These are phyloP conservation scores for Yamadazyma kitorensis DNA, from an alignment of 805 yeast genomes.

Conservation along the genomic window DNA sequence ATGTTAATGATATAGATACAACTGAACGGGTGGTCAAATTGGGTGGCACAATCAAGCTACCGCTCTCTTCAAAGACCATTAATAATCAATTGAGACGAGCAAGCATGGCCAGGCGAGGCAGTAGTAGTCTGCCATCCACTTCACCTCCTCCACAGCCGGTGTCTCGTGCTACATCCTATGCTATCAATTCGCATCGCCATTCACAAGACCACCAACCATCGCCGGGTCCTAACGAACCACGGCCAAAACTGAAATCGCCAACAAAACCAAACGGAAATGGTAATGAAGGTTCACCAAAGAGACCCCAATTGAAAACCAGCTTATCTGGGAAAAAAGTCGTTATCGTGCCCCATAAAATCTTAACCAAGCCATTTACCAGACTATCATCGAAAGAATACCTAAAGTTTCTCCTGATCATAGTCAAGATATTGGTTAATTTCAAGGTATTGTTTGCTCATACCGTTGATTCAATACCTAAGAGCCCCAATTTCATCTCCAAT, in stretches of 20 bases:
- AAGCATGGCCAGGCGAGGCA: constrained; percentile 6
- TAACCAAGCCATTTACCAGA: constrained; percentile 38
- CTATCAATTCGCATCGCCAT: too few species aligned
- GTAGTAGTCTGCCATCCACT: neutral
- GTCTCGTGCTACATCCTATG: too few species aligned
- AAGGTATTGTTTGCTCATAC: constrained; percentile 21
- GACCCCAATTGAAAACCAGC: constrained; percentile 2
- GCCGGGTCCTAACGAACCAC: too few species aligned
- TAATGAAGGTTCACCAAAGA: too few species aligned
- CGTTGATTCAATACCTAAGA: constrained; percentile 10
- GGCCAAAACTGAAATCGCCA: neutral
- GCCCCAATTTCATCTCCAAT: constrained; percentile 1
- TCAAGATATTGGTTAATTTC: constrained; percentile 36
- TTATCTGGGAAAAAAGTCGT: constrained; percentile 23
- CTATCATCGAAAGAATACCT: constrained; percentile 36
- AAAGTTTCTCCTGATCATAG: constrained; percentile 33
- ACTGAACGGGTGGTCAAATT: constrained; percentile 28
- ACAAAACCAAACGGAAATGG: neutral
- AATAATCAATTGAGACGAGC: constrained; percentile 24
- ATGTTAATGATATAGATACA: constrained; percentile 9
- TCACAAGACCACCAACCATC: too few species aligned
- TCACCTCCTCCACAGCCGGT: too few species aligned
- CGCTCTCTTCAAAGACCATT: constrained; percentile 27
- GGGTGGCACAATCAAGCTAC: constrained; percentile 27
- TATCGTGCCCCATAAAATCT: constrained; percentile 41